phyloP scores from a whole-genome alignment of 345 rosid genomes.

The Triadica sebifera region DNA sequence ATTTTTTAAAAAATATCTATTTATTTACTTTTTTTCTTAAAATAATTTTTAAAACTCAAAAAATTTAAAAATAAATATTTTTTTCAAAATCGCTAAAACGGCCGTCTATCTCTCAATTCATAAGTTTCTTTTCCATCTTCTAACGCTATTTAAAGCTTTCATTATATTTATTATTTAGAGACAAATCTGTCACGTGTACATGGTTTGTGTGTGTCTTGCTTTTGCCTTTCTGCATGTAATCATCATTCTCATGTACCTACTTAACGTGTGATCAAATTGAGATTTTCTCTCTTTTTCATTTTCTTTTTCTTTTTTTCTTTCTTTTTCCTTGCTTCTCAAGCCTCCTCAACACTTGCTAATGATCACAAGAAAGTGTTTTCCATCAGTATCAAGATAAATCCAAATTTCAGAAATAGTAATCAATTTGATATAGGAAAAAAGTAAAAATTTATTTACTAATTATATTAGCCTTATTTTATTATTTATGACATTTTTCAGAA shows the following conservation, averaged over 20 bases:
- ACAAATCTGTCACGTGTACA: constrained; percentile 27
- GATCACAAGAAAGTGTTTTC: constrained; percentile 9
- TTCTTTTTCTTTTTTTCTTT: not conserved
- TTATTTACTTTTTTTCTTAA: too few species aligned
- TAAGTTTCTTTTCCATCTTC: not conserved
- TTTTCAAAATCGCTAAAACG: too few species aligned
- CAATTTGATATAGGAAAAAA: too few species aligned
- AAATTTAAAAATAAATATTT: too few species aligned
- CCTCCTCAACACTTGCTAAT: not conserved
- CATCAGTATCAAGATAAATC: not conserved
- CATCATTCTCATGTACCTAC: not conserved
- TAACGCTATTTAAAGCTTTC: constrained; percentile 5
- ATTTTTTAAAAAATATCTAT: too few species aligned
- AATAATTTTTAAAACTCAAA: too few species aligned
- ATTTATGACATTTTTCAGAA: not conserved
- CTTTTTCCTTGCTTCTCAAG: constrained; percentile 5
- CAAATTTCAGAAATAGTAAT: not conserved
- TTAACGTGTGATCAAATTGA: constrained; percentile 17
- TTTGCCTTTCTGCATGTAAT: constrained; percentile 19
- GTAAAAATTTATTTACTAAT: too few species aligned
- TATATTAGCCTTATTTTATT: too few species aligned
- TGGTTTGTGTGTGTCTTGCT: not conserved
- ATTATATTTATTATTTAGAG: constrained; percentile 9
- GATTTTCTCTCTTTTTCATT: not conserved
- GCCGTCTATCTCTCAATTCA: not conserved